phyloP scores from a whole-genome alignment of 441 rosid genomes.

The Omphalea diandra region DNA sequence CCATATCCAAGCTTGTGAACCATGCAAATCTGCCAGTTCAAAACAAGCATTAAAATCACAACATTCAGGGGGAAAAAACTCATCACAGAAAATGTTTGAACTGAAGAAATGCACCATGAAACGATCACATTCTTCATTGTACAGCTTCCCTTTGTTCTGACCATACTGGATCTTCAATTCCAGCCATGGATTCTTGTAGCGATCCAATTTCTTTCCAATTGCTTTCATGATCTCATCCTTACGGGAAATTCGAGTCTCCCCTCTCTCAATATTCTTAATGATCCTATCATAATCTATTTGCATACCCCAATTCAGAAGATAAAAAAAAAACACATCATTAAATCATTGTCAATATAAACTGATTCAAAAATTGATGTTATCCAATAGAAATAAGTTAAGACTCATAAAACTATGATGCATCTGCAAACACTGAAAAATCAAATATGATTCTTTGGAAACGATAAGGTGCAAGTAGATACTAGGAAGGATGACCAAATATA shows the following conservation, averaged over 20 bases:
- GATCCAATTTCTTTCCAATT: constrained; percentile 93
- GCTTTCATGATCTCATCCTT: constrained; percentile 99
- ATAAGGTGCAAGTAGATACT: background rate
- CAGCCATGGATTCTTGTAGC: constrained; percentile 98
- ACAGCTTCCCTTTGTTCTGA: constrained; percentile 97
- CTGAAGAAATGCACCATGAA: constrained; percentile 64
- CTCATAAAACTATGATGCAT: background rate
- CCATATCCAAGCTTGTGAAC: constrained; percentile 99
- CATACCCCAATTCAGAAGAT: constrained; percentile 5
- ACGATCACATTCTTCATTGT: constrained; percentile 98
- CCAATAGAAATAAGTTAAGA: background rate
- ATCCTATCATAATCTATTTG: constrained; percentile 86
- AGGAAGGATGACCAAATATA: background rate
- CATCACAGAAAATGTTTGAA: background rate
- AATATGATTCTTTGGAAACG: background rate
- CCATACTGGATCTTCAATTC: constrained; percentile 99
- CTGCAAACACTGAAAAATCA: background rate
- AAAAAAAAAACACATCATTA: background rate
- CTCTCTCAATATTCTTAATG: constrained; percentile 96
- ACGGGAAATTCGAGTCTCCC: constrained; percentile 93
- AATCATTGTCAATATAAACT: background rate
- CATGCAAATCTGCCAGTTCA: constrained; percentile 77
- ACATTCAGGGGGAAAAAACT: too few species aligned
- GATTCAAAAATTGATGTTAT: background rate
- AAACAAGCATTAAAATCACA: constrained; percentile 15